Conservation (phyloP, 371 early-diverging fungal genomes). For the Mucor plumbeus region DNA sequence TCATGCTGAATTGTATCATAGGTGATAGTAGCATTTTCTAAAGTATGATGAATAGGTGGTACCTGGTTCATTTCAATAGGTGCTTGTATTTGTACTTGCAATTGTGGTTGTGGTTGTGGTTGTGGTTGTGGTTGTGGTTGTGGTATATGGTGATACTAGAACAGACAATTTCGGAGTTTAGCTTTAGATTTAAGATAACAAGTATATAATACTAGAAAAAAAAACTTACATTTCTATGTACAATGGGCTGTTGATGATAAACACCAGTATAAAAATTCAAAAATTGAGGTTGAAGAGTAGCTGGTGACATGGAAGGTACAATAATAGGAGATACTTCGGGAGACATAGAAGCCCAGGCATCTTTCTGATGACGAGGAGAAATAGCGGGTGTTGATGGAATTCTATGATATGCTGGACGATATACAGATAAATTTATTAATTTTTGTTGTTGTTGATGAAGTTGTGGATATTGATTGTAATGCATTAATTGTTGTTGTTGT, state of each 20-base stretch:
- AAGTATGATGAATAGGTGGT: constrained; percentile 50
- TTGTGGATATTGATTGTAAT: not conserved
- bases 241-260: constrained; percentile 7
- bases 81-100: not conserved
- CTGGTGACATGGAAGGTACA: constrained; percentile 36
- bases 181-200: not conserved
- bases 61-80: constrained; percentile 2
- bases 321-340: constrained; percentile 32
- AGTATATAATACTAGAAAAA: too few relatives aligned
- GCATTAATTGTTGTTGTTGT: not conserved
- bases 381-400: constrained; percentile 28
- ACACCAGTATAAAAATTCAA: constrained; percentile 7
- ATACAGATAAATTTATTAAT: constrained; percentile 22
- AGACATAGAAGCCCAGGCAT: constrained; percentile 16
- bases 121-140: not conserved
- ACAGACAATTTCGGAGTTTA: not conserved
- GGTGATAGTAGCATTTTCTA: constrained; percentile 57
- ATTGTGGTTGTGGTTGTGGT: constrained; percentile 3
- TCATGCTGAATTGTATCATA: constrained; percentile 42
- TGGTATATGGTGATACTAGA: constrained; percentile 3
- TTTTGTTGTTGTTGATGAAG: constrained; percentile 13
- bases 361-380: constrained; percentile 14
- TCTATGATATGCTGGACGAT: constrained; percentile 39
- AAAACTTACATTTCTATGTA: constrained; percentile 9
- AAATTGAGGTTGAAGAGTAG: constrained; percentile 9